Conservation (phyloP, 148 eudicot genomes). For the Camellia japonica region DNA sequence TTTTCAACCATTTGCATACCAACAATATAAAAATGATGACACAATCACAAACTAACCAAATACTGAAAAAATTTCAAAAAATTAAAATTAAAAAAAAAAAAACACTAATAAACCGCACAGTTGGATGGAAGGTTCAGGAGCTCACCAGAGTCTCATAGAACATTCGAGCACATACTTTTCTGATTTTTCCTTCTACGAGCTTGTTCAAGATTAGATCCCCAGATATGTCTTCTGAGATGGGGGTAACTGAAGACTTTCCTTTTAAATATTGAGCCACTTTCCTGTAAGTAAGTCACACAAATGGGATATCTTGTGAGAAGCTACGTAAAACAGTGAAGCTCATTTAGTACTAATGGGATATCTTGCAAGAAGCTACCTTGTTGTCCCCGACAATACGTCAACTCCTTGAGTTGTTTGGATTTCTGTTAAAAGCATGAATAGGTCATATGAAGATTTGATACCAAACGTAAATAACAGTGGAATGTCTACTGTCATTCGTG, state of each 20-base stretch:
- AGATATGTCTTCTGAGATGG: constrained; percentile 27
- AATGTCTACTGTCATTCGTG: background rate
- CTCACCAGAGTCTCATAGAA: constrained; percentile 83
- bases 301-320: background rate
- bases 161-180: constrained; percentile 78
- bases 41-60: background rate
- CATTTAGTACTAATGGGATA: background rate
- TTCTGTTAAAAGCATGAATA: constrained; percentile 35
- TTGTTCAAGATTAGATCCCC: constrained; percentile 47
- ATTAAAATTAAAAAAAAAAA: too few species aligned
- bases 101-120: background rate
- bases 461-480: background rate
- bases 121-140: background rate
- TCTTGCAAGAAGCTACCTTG: constrained; percentile 47
- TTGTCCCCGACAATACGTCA: constrained; percentile 54
- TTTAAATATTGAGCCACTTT: constrained; percentile 70
- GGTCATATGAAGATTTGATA: background rate
- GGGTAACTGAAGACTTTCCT: constrained; percentile 47
- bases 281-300: constrained; percentile 38
- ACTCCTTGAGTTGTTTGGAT: constrained; percentile 42
- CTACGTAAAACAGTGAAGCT: constrained; percentile 6
- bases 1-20: background rate
- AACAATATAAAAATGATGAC: background rate
- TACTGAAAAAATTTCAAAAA: background rate
- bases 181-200: constrained; percentile 64